These are phyloP conservation scores for Boletus pseudopeckii DNA, from an alignment of 768 basidiomycete genomes.

Conservation along the genomic window DNA sequence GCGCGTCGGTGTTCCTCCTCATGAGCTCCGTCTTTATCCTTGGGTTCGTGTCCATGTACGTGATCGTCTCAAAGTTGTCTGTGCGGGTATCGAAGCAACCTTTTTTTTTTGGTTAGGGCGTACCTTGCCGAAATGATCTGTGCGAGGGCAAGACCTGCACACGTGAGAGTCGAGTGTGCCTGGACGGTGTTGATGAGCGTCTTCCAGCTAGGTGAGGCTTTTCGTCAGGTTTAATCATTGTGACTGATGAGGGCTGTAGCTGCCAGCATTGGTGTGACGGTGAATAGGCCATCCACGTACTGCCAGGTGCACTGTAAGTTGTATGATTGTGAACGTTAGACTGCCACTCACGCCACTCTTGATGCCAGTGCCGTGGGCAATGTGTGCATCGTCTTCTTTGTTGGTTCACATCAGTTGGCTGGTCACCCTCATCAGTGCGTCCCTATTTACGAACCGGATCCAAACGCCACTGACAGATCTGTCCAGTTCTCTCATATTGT, in stretches of 20 bases:
- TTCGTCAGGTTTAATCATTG: not conserved
- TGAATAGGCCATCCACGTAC: constrained; percentile 39
- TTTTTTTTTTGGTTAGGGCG: constrained; percentile 17
- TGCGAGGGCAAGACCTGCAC: constrained; percentile 37
- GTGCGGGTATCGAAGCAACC: not conserved
- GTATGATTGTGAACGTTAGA: not conserved
- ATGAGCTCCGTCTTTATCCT: constrained; percentile 41
- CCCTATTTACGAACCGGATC: constrained; percentile 3
- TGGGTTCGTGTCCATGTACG: constrained; percentile 32
- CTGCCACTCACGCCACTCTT: constrained; percentile 4
- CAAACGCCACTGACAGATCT: not conserved
- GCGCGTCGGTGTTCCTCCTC: constrained; percentile 47
- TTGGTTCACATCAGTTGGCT: constrained; percentile 50
- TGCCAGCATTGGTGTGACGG: constrained; percentile 45
- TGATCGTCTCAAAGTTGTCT: not conserved
- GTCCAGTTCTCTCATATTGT: constrained; percentile 52
- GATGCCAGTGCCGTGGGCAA: constrained; percentile 36
- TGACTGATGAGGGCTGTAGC: constrained; percentile 32
- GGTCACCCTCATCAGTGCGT: constrained; percentile 44
- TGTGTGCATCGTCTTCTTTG: constrained; percentile 48
- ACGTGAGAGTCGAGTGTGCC: constrained; percentile 49
- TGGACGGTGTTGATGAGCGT: constrained; percentile 52
- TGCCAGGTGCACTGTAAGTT: constrained; percentile 37
- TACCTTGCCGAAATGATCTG: constrained; percentile 36
- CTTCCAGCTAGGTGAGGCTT: constrained; percentile 49